phyloP scores from a whole-genome alignment of 805 yeast species.

The Spathaspora sp. region DNA sequence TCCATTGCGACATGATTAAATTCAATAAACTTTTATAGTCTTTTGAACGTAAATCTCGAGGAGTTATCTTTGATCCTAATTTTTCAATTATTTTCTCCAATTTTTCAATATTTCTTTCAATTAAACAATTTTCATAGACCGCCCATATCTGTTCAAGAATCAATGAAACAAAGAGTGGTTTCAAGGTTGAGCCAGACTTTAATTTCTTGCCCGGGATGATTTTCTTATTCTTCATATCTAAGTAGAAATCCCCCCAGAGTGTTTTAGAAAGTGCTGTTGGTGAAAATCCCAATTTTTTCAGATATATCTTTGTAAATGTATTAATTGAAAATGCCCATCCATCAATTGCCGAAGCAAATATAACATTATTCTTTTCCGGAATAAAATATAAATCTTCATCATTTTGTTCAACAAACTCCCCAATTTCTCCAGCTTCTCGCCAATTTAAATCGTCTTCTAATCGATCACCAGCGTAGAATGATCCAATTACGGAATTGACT shows the following conservation, averaged over 20 bases:
- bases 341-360: constrained; percentile 87
- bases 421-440: constrained; percentile 60
- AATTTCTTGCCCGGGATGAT: constrained; percentile 64
- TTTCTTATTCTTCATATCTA: constrained; percentile 87
- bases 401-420: constrained; percentile 66
- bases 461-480: constrained; percentile 88
- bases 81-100: constrained; percentile 72
- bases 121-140: constrained; percentile 67
- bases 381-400: constrained; percentile 83
- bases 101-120: constrained; percentile 64
- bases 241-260: constrained; percentile 92
- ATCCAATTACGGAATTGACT: constrained; percentile 91
- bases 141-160: constrained; percentile 92
- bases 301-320: constrained; percentile 85
- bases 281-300: constrained; percentile 78
- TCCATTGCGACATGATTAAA: constrained; percentile 84
- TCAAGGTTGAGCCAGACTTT: constrained; percentile 47
- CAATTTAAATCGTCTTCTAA: constrained; percentile 81
- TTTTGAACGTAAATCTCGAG: constrained; percentile 76
- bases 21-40: constrained; percentile 64
- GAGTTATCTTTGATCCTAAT: constrained; percentile 61
- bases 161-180: constrained; percentile 83
- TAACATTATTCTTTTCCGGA: constrained; percentile 84
- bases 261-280: constrained; percentile 75
- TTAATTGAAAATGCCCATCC: constrained; percentile 97